Evolutionary conservation across 768 basidiomycete species (phyloP).

Genomic region (Paxillus ammoniavirescens): DNA sequence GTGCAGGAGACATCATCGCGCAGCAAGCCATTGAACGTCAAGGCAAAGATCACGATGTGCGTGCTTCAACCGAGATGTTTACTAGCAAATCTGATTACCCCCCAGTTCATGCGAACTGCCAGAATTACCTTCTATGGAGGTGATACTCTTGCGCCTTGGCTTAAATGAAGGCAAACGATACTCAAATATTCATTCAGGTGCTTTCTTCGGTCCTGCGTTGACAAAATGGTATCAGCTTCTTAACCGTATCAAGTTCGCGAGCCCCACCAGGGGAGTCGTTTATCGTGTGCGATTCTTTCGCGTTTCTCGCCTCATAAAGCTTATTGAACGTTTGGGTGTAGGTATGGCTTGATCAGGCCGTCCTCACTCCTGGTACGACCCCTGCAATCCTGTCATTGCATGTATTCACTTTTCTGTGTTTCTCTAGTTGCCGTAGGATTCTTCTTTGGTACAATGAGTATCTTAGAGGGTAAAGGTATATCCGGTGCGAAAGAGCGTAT

Average conservation of each 20-base stretch:
- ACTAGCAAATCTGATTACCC: neutral
- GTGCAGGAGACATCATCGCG: conserved; percentile 76
- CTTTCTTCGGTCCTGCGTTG: conserved; percentile 76
- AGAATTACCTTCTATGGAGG: conserved; percentile 76
- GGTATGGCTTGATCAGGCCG: conserved; percentile 82
- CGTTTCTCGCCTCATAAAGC: neutral
- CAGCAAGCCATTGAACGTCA: conserved; percentile 80
- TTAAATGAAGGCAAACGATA: neutral
- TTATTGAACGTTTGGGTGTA: conserved; percentile 23
- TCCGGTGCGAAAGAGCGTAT: conserved; percentile 51
- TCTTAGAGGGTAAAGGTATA: conserved; percentile 71
- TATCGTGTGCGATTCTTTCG: conserved; percentile 50
- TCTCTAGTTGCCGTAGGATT: conserved; percentile 42
- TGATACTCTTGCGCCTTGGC: conserved; percentile 12
- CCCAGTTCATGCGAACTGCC: conserved; percentile 59
- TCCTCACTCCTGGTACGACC: conserved; percentile 63
- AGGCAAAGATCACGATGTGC: conserved; percentile 74
- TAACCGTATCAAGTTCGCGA: conserved; percentile 66
- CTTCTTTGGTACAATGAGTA: conserved; percentile 75
- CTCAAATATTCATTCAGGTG: conserved; percentile 37
- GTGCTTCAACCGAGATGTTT: conserved; percentile 19
- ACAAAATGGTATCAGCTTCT: conserved; percentile 81
- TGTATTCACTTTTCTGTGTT: conserved; percentile 2
- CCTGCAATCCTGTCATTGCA: conserved; percentile 3
- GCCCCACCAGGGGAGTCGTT: conserved; percentile 53